These are phyloP conservation scores for Verruconis gallopava DNA, from an alignment of 2,329 filamentous ascomycete species.

Conservation along the genomic window DNA sequence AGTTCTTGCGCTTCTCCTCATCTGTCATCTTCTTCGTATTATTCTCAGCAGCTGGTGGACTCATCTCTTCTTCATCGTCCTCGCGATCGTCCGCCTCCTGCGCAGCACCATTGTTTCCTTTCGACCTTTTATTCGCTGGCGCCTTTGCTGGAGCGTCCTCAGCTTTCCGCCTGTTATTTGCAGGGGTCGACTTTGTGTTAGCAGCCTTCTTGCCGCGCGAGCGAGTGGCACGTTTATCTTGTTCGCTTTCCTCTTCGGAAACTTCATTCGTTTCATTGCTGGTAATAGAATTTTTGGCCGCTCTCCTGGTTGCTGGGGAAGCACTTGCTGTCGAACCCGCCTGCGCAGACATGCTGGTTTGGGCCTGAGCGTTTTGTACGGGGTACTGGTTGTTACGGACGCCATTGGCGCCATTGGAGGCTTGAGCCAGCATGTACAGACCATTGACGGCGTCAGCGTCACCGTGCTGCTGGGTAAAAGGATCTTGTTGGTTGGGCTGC, in stretches of 20 bases:
- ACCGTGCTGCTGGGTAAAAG: constrained; percentile 59
- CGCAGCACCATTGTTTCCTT: constrained; percentile 39
- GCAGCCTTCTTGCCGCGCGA: constrained; percentile 55
- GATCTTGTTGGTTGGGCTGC: constrained; percentile 37
- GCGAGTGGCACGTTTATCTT: constrained; percentile 8
- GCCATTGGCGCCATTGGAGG: constrained; percentile 39
- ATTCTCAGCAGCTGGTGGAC: constrained; percentile 30
- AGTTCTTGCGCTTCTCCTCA: constrained; percentile 97
- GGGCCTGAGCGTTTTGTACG: constrained; percentile 32
- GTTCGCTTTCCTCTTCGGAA: constrained; percentile 6
- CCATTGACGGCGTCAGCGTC: constrained; percentile 90
- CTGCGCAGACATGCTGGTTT: constrained; percentile 30
- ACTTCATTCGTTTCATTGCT: constrained; percentile 5
- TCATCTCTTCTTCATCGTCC: constrained; percentile 24
- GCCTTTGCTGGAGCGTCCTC: constrained; percentile 56
- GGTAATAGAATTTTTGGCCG: constrained; percentile 32
- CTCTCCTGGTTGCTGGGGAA: constrained; percentile 38
- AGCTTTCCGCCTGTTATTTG: constrained; percentile 53
- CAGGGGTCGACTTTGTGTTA: constrained; percentile 34
- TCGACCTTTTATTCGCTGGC: constrained; percentile 58
- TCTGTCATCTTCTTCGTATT: constrained; percentile 86
- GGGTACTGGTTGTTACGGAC: constrained; percentile 42
- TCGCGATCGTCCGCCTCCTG: constrained; percentile 38
- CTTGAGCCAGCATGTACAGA: constrained; percentile 76
- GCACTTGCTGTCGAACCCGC: constrained; percentile 32